phyloP scores from a whole-genome alignment of 2,329 filamentous ascomycete genomes.

The Lachnellula willkommii region DNA sequence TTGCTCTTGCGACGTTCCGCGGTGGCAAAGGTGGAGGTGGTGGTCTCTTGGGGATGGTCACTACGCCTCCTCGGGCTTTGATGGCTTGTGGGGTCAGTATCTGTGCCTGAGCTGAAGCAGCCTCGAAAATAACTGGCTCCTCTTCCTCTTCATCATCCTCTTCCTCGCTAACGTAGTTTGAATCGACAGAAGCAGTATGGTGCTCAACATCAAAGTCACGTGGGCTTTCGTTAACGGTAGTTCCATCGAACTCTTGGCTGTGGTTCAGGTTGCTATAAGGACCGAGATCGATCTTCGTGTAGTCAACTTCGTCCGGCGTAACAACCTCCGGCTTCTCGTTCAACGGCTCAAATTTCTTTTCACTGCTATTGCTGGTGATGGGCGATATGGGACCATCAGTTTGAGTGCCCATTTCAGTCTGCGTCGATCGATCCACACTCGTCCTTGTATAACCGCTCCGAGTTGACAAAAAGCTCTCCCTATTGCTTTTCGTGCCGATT shows the following conservation, averaged over 20 bases:
- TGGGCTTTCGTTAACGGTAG: slow-evolving; percentile 31
- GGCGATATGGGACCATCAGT: slow-evolving; percentile 51
- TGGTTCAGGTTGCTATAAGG: slow-evolving; percentile 31
- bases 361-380: slow-evolving; percentile 47
- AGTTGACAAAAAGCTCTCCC: slow-evolving; percentile 70
- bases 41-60: slow-evolving; percentile 76
- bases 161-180: slow-evolving; percentile 41
- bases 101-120: slow-evolving; percentile 53
- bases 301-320: slow-evolving; percentile 50
- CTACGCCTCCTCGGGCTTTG: slow-evolving; percentile 66
- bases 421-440: slow-evolving; percentile 57
- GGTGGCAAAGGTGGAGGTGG: slow-evolving; percentile 68
- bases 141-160: slow-evolving; percentile 44
- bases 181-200: slow-evolving; percentile 30
- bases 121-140: slow-evolving; percentile 64
- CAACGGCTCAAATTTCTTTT: slow-evolving; percentile 28
- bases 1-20: slow-evolving; percentile 58
- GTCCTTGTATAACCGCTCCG: slow-evolving; percentile 43
- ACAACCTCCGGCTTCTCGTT: slow-evolving; percentile 37
- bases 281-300: slow-evolving; percentile 52
- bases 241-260: slow-evolving; percentile 28
- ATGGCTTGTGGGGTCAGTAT: slow-evolving; percentile 47
- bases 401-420: slow-evolving; percentile 62
- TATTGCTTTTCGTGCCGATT: slow-evolving; percentile 53
- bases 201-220: slow-evolving; percentile 23